Conservation (phyloP, 345 rosid species). For the Dipteronia sinensis region DNA sequence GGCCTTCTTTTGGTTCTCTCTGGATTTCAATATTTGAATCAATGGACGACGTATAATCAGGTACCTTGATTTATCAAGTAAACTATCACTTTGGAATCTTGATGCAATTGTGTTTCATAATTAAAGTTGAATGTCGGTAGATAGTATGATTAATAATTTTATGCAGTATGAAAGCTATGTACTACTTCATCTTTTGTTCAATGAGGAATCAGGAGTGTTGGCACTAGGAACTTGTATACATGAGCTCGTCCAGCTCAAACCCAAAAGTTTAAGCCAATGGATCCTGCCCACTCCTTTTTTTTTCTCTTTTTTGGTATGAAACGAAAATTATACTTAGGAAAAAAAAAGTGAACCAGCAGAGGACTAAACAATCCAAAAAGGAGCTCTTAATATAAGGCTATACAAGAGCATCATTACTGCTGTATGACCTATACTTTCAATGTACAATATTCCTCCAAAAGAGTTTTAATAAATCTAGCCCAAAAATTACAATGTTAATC, state of each 20-base stretch:
- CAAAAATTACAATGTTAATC: background rate
- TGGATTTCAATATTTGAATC: constrained; percentile 84
- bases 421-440: too few relatives aligned
- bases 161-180: background rate
- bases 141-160: background rate
- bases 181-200: background rate
- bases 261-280: background rate
- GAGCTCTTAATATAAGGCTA: too few relatives aligned
- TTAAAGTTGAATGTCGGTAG: constrained; percentile 3
- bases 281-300: too few relatives aligned
- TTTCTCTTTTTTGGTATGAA: too few relatives aligned
- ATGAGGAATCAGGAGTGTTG: background rate
- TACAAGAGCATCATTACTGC: too few relatives aligned
- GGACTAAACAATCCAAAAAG: too few relatives aligned
- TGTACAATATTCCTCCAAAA: too few relatives aligned
- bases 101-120: background rate
- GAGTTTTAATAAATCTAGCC: background rate
- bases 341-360: too few relatives aligned
- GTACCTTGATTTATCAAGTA: constrained; percentile 35
- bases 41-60: constrained; percentile 84
- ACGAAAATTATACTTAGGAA: too few relatives aligned
- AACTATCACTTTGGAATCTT: constrained; percentile 13
- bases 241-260: background rate
- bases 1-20: constrained; percentile 87
- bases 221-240: background rate